Base-by-base conservation (phyloP, 1,284 basidiomycete genomes). In the Ustilago bromivora region DNA sequence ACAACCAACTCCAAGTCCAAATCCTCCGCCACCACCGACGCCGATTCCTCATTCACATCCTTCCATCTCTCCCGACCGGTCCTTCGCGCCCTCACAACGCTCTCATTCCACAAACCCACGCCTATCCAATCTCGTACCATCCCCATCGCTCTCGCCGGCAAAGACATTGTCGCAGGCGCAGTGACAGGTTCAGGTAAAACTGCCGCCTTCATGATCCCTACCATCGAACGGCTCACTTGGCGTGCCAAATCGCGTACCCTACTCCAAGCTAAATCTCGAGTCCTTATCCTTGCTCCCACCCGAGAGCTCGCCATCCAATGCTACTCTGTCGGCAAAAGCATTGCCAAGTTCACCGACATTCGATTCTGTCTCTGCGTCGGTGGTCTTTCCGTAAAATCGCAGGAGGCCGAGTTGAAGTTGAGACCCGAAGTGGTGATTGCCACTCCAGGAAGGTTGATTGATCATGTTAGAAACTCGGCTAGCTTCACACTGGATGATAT, bases 281-380 rank as follows among this genome's bases (percentile, higher is more conserved):
- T 96, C 1, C 89, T 99, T 40, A 96, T 99, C 76, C 85, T 99
- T 64, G 95, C 96, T 0, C 96, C 96, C 7, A 98, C 96, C 19
- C 96, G 96, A 88, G 96, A 99, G 86, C 88, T 99, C 85, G 96
- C 96, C 0, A 96, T 98, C 86, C 96, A 99, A 85, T 98, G 98
- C 70, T 96, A 98, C 87, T 88, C 89, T n/a, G 96, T 99, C 86
- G 91, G 95, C 12, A 91, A 91, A 83, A 95, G 94, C 86, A 98
- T 99, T 87, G 94, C 94, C n/a, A 87, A 89, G 2, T 92, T 93
- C 1, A 88, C 99, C 40, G 95, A 95, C 6, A 96, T 92, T 87
- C 92, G 90, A 59, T 96, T 94, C 87, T 96, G 99, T 19, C 98
- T 96, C 19, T 98, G 99, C 80, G 96, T 99, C 69, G 96, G 96